These are phyloP conservation scores for Gynandropsis gynandra DNA, from an alignment of 345 rosid species.

Conservation along the genomic window DNA sequence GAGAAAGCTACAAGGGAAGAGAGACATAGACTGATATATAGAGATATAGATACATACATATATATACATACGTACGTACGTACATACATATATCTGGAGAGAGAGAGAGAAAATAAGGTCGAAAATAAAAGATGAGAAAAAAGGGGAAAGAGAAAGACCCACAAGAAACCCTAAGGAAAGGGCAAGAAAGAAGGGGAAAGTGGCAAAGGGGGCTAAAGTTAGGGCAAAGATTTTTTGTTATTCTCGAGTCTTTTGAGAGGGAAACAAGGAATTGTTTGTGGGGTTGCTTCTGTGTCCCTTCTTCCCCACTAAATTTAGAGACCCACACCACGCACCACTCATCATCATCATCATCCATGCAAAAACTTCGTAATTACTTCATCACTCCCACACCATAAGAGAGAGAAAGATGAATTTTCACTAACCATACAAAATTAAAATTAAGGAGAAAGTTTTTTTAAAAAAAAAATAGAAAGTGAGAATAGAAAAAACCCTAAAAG, in stretches of 20 bases:
- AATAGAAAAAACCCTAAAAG: too few relatives aligned
- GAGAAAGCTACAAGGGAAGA: background rate
- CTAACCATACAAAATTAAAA: too few relatives aligned
- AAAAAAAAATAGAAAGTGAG: too few relatives aligned
- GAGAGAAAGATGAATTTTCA: too few relatives aligned
- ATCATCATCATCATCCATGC: too few relatives aligned
- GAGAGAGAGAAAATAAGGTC: conserved; percentile 23
- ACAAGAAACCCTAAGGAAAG: conserved; percentile 36
- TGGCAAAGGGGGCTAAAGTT: too few relatives aligned
- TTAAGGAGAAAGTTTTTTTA: too few relatives aligned
- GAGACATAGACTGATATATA: conserved; percentile 8
- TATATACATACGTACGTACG: background rate
- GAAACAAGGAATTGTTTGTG: background rate
- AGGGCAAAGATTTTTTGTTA: background rate
- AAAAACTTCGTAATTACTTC: too few relatives aligned
- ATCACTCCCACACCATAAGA: too few relatives aligned
- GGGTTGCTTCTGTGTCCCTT: background rate
- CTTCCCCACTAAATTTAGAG: background rate
- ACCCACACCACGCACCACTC: too few relatives aligned
- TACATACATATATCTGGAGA: conserved; percentile 26
- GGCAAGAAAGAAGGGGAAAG: conserved; percentile 30
- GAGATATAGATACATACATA: conserved; percentile 17
- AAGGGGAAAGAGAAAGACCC: conserved; percentile 30
- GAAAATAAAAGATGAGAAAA: conserved; percentile 21
- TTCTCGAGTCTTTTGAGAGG: background rate